phyloP scores from a whole-genome alignment of 371 early-diverging fungal genomes.

The Batkoa obscura region DNA sequence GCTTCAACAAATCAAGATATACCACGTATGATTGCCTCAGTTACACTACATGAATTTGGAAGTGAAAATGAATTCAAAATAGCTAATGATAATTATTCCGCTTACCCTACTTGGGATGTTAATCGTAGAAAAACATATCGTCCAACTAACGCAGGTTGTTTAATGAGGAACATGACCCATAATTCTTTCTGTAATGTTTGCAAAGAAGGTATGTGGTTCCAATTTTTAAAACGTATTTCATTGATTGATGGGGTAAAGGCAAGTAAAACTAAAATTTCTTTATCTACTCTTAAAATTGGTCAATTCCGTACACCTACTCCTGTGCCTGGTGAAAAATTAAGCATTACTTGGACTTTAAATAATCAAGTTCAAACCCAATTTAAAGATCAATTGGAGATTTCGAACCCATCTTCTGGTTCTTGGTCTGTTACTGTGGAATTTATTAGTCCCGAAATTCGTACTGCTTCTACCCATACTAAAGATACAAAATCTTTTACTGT shows the following conservation, averaged over 20 bases:
- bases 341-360: conserved; percentile 7
- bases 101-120: conserved; percentile 24
- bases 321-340: neutral
- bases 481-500: too few species aligned
- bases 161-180: conserved; percentile 38
- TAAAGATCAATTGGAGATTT: neutral
- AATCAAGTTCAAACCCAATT: conserved; percentile 3
- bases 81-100: conserved; percentile 18
- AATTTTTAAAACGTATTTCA: conserved; percentile 20
- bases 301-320: neutral
- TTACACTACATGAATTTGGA: conserved; percentile 28
- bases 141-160: conserved; percentile 28
- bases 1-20: conserved; percentile 13
- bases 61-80: conserved; percentile 18
- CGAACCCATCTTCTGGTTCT: neutral
- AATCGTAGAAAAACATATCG: conserved; percentile 18
- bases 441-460: neutral
- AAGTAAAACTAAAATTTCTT: neutral
- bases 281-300: neutral
- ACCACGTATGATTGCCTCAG: conserved; percentile 29
- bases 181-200: conserved; percentile 26
- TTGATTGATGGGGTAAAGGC: conserved; percentile 22
- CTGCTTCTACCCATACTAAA: too few species aligned
- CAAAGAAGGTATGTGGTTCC: conserved; percentile 32
- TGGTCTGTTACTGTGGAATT: conserved; percentile 1